A percentile compares a stretch with the other conserved stretches of the same genome.
These are phyloP conservation scores for Vigna trinervia DNA, from an alignment of 306 rosid species.

Conservation along the genomic window DNA sequence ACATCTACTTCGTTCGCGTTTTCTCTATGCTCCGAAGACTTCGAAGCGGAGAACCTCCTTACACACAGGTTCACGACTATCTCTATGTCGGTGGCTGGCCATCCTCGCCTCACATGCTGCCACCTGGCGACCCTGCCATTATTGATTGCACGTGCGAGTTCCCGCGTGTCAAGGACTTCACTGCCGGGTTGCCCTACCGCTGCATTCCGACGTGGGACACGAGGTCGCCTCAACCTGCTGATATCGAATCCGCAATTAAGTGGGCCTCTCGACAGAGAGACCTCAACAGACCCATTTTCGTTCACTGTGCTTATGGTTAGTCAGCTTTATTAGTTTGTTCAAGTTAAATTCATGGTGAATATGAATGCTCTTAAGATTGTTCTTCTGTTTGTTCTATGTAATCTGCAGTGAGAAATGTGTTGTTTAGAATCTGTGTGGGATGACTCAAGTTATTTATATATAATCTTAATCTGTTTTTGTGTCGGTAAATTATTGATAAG, in stretches of 20 bases:
- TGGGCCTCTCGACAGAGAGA: constrained; percentile 82
- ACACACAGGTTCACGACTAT: constrained; percentile 62
- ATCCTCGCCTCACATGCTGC: constrained; percentile 65
- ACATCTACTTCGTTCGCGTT: constrained; percentile 68
- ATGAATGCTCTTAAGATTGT: neutral
- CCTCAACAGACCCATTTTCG: constrained; percentile 69
- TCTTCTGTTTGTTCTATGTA: neutral
- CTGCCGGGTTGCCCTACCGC: constrained; percentile 56
- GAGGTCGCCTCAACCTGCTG: constrained; percentile 69
- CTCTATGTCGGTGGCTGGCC: constrained; percentile 96
- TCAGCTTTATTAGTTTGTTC: neutral
- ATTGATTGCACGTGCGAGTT: constrained; percentile 92
- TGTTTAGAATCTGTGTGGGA: too few relatives aligned
- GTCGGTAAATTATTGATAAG: too few relatives aligned
- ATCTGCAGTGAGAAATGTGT: neutral
- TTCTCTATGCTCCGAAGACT: constrained; percentile 71
- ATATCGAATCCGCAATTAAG: constrained; percentile 75
- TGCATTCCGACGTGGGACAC: constrained; percentile 96
- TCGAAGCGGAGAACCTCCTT: constrained; percentile 68
- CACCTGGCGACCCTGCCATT: constrained; percentile 82
- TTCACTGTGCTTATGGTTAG: constrained; percentile 90
- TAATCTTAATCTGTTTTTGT: too few relatives aligned
- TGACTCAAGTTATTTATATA: too few relatives aligned
- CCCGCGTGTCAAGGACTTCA: constrained; percentile 61
- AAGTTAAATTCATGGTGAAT: neutral